Percentiles rank a stretch among this genome's conserved stretches.
These are phyloP conservation scores for Sisymbrium altissimum DNA, from an alignment of 345 rosid genomes.

Conservation along the genomic window DNA sequence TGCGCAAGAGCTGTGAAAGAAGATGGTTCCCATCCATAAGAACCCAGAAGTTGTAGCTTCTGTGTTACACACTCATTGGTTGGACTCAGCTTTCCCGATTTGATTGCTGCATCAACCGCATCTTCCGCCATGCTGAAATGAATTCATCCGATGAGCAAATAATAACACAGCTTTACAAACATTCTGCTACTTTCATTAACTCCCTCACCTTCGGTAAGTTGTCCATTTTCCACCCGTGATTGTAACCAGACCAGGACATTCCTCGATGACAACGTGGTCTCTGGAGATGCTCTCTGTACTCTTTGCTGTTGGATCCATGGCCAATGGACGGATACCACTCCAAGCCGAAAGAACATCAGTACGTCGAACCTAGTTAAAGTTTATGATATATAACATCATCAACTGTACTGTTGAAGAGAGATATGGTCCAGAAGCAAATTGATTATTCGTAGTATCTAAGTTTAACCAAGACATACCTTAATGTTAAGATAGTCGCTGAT, in stretches of 20 bases:
- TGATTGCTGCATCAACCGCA: constrained; percentile 87
- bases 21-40: constrained; percentile 91
- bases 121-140: constrained; percentile 98
- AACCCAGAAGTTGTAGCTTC: constrained; percentile 66
- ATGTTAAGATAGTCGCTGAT: constrained; percentile 82
- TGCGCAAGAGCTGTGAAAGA: constrained; percentile 82
- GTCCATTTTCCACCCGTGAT: constrained; percentile 99
- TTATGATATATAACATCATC: not conserved
- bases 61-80: constrained; percentile 60
- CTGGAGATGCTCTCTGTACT: constrained; percentile 95
- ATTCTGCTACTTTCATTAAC: not conserved
- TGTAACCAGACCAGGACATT: constrained; percentile 88
- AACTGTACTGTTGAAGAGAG: not conserved
- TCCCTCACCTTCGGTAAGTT: constrained; percentile 76
- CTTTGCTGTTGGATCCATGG: constrained; percentile 80
- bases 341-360: constrained; percentile 96
- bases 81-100: constrained; percentile 77
- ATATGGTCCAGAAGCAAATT: not conserved
- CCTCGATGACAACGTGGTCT: constrained; percentile 91
- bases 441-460: not conserved
- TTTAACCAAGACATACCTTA: constrained; percentile 50
- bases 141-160: not conserved
- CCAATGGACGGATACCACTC: constrained; percentile 99
- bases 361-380: constrained; percentile 66
- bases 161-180: not conserved